Conservation (phyloP, 2,329 filamentous ascomycete genomes). For the Aspergillus awamori region DNA sequence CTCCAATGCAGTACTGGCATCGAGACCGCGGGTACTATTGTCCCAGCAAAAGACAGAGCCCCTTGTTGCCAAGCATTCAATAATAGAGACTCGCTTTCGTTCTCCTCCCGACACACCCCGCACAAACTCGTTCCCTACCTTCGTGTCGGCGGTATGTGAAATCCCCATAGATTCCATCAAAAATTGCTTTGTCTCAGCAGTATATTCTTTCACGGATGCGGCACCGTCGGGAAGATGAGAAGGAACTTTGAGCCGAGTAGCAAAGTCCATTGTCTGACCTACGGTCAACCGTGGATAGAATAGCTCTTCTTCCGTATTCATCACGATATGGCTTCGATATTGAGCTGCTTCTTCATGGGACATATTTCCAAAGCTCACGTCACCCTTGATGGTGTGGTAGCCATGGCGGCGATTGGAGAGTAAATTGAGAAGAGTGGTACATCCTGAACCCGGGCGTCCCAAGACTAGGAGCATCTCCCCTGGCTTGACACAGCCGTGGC, state of each 20-base stretch:
- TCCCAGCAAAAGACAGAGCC: constrained; percentile 65
- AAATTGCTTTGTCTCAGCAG: constrained; percentile 53
- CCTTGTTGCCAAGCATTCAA: constrained; percentile 60
- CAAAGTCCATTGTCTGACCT: constrained; percentile 57
- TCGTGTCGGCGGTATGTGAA: constrained; percentile 62
- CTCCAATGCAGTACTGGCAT: constrained; percentile 63
- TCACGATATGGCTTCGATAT: constrained; percentile 61
- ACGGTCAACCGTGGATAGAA: constrained; percentile 56
- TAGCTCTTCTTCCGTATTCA: constrained; percentile 57
- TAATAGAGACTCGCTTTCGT: constrained; percentile 67
- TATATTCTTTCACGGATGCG: constrained; percentile 60
- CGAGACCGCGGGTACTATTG: constrained; percentile 64
- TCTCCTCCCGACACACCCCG: constrained; percentile 68
- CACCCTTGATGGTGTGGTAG: constrained; percentile 60
- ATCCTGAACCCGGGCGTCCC: constrained; percentile 68
- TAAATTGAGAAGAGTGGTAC: constrained; percentile 70
- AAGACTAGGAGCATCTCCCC: constrained; percentile 74
- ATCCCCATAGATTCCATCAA: constrained; percentile 59
- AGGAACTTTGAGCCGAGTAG: constrained; percentile 66
- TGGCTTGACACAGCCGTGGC: constrained; percentile 68
- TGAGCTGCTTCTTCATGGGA: constrained; percentile 43
- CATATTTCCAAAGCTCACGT: constrained; percentile 59
- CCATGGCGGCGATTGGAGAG: constrained; percentile 65
- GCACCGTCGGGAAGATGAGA: constrained; percentile 69
- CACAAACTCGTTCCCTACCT: constrained; percentile 65